phyloP scores from a whole-genome alignment of 148 eudicot species.

The Rheum nobile region DNA sequence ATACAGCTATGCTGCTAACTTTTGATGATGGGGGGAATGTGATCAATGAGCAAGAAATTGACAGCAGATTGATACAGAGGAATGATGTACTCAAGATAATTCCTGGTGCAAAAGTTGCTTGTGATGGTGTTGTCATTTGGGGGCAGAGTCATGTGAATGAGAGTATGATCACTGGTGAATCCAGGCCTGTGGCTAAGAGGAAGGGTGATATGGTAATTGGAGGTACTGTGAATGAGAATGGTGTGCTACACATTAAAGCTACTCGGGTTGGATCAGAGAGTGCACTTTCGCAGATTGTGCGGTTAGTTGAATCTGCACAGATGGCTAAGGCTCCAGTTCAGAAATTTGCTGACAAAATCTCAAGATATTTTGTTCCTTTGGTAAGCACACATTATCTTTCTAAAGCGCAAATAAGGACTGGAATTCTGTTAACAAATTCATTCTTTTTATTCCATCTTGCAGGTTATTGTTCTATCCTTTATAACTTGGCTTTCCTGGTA shows the following conservation, averaged over 20 bases:
- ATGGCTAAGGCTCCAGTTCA: slow-evolving; percentile 99
- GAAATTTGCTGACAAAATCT: slow-evolving; percentile 86
- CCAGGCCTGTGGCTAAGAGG: slow-evolving; percentile 75
- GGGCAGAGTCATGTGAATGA: slow-evolving; percentile 94
- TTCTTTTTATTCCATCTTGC: slow-evolving; percentile 6
- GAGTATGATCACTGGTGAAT: slow-evolving; percentile 96
- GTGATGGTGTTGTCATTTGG: slow-evolving; percentile 81
- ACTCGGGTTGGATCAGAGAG: slow-evolving; percentile 89
- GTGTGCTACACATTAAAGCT: slow-evolving; percentile 73
- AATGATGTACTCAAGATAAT: slow-evolving; percentile 68
- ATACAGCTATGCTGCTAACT: slow-evolving; percentile 54
- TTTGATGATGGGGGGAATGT: slow-evolving; percentile 55
- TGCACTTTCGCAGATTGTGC: slow-evolving; percentile 88
- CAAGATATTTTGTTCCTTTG: slow-evolving; percentile 82
- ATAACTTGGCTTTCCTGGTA: slow-evolving; percentile 84
- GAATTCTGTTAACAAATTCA: neutral
- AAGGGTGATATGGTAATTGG: slow-evolving; percentile 85
- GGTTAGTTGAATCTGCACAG: slow-evolving; percentile 94
- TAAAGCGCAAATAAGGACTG: neutral
- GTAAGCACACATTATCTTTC: slow-evolving; percentile 29
- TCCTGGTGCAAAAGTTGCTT: slow-evolving; percentile 89
- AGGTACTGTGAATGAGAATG: slow-evolving; percentile 88
- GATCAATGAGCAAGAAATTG: slow-evolving; percentile 63
- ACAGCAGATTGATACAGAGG: slow-evolving; percentile 78
- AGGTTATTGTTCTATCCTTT: slow-evolving; percentile 70